Conservation (phyloP, 352 stramenopile genomes). For the Phytophthora nicotianae region DNA sequence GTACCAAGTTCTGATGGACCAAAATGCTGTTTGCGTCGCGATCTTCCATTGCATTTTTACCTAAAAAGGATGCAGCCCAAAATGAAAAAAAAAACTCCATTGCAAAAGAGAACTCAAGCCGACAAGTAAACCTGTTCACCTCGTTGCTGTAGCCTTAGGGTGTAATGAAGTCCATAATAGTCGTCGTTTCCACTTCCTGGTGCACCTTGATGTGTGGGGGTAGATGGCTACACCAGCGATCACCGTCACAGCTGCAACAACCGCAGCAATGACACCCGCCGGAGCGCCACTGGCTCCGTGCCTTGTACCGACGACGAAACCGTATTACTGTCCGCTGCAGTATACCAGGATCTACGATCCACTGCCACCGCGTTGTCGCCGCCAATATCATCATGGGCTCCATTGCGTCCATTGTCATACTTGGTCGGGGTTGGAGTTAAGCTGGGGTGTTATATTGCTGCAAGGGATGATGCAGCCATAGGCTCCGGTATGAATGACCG, state of each 20-base stretch:
- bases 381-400: background rate
- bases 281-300: slow-evolving; percentile 22
- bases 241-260: slow-evolving; percentile 33
- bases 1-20: too few relatives aligned
- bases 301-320: slow-evolving; percentile 24
- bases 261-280: slow-evolving; percentile 36
- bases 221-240: slow-evolving; percentile 43
- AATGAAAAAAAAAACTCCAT: too few relatives aligned
- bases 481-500: slow-evolving; percentile 66
- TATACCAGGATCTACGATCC: too few relatives aligned
- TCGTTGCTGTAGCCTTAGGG: slow-evolving; percentile 20
- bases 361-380: background rate
- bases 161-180: slow-evolving; percentile 38
- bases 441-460: slow-evolving; percentile 27
- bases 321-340: slow-evolving; percentile 13
- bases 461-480: slow-evolving; percentile 61
- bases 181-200: slow-evolving; percentile 10
- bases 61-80: too few relatives aligned
- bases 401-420: slow-evolving; percentile 9
- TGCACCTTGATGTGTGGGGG: slow-evolving; percentile 32
- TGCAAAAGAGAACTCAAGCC: too few relatives aligned
- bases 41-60: too few relatives aligned
- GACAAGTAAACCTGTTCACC: too few relatives aligned
- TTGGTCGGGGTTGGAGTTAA: slow-evolving; percentile 38
- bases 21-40: too few relatives aligned